Base-by-base conservation (phyloP, 163 green algal species). In the Smithsoniella earleae region DNA sequence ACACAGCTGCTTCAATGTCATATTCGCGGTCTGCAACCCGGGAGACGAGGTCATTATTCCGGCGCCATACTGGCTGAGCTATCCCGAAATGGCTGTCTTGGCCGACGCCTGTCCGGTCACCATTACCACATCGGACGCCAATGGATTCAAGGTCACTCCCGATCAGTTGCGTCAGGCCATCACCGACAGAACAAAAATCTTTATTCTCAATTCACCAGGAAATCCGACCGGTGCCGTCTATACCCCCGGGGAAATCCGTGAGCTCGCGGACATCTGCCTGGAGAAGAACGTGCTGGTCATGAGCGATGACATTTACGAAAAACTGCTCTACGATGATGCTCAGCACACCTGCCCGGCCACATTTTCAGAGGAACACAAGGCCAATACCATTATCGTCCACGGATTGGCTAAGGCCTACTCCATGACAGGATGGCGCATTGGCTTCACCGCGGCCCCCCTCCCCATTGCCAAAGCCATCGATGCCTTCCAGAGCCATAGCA, bases 301-400 rank as follows among this genome's bases (percentile, higher is more conserved):
- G n/a, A 87, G 77, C 13, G 92, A 98, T 66, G 92, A 97, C 80
- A 99, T 99, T 79, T 99, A 99, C 78, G 94, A 99, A 78, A 89
- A 95, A 84, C 96, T 98, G 76, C 82, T 89, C 6, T 99, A 98
- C 80, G 62, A 77, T 18, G 90, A 90, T 5, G 89, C 87, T 0
- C 5, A 78, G 31, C 91, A 98, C 78, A 55, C 85, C 66, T 88
- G 76, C 66, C 96, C 98, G 62, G 93, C 77, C 3, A 66, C 78
- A 2, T 77, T 98, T 44, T 86, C 87, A 0, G 87, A 75, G 73
- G 86, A 93, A 25, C 86, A 93, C 49, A n/a, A n/a, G n/a, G n/a
- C n/a, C n/a, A n/a, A n/a, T n/a, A 99, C 94, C 0, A 75, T 98
- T 6, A 96, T 90, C 20, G 88, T 99, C 54, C 98, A 98, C 66